Evolutionary conservation across 1,139 yeast species (phyloP).

Genomic region (Petasospora rhodanensis): DNA sequence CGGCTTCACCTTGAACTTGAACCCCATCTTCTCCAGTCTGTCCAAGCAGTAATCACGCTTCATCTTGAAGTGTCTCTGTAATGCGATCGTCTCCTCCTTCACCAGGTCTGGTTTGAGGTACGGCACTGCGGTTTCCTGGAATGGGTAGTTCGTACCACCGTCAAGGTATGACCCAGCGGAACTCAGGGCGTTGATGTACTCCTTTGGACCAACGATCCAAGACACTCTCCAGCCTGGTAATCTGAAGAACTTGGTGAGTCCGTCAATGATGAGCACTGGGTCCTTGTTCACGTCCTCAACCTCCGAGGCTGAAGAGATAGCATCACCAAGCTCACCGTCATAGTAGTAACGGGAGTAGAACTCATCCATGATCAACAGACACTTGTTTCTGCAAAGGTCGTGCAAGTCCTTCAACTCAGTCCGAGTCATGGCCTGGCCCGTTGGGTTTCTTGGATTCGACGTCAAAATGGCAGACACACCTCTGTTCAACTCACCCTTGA

Average conservation of each 20-base stretch:
- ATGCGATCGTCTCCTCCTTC: conserved; percentile 52
- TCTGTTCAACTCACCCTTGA: conserved; percentile 51
- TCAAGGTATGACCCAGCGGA: conserved; percentile 64
- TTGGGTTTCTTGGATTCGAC: conserved; percentile 65
- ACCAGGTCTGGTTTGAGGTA: conserved; percentile 52
- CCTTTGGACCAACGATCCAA: conserved; percentile 67
- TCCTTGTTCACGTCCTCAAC: conserved; percentile 57
- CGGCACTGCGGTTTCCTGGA: conserved; percentile 60
- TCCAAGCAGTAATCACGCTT: conserved; percentile 57
- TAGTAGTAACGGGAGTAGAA: conserved; percentile 62
- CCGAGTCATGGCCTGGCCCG: conserved; percentile 55
- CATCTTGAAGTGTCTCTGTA: conserved; percentile 56
- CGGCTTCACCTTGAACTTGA: conserved; percentile 49
- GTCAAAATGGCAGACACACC: conserved; percentile 60
- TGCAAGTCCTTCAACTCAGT: conserved; percentile 50
- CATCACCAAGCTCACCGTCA: conserved; percentile 53
- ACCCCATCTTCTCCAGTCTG: conserved; percentile 54
- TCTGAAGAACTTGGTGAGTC: conserved; percentile 61
- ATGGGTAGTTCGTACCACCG: conserved; percentile 64
- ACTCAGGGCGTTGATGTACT: conserved; percentile 52
- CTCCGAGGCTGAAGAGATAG: conserved; percentile 51
- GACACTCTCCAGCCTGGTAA: conserved; percentile 70
- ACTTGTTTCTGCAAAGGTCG: conserved; percentile 49
- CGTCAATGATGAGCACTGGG: conserved; percentile 61
- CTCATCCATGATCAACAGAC: conserved; percentile 65